A percentile compares a stretch with the other conserved stretches of the same genome.
Conservation (phyloP, 352 stramenopile species). For the Phytophthora brassicae region DNA sequence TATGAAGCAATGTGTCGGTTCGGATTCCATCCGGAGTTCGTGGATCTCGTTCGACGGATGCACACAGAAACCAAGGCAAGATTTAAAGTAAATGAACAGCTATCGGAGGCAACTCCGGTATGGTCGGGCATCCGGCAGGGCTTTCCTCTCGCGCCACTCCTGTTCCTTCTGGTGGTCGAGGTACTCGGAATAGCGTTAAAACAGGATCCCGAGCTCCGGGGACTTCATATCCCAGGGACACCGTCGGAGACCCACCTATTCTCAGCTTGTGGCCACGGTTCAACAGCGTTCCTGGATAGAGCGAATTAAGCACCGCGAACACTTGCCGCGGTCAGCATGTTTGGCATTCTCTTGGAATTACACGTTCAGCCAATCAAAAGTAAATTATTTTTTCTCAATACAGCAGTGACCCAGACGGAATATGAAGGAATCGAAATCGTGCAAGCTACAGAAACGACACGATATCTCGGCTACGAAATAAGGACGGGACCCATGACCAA, state of each 20-base stretch:
- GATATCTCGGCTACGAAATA: too few species aligned
- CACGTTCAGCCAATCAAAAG: background rate
- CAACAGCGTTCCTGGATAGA: too few species aligned
- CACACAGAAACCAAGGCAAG: background rate
- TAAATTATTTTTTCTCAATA: background rate
- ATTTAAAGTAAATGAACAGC: background rate
- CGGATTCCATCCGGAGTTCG: background rate
- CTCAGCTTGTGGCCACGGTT: too few species aligned
- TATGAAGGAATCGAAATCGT: too few species aligned
- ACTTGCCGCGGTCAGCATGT: too few species aligned
- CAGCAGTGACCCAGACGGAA: background rate
- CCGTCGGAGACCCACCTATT: too few species aligned
- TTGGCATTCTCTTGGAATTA: background rate
- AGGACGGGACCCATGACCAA: too few species aligned
- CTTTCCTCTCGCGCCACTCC: background rate
- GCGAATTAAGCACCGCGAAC: too few species aligned
- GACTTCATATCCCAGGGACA: too few species aligned
- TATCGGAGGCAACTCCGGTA: background rate
- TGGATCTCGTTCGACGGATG: background rate
- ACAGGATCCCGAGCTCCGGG: background rate
- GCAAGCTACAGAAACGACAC: background rate
- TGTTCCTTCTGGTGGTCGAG: slow-evolving; percentile 8
- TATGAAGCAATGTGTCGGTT: background rate
- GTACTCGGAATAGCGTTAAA: background rate
- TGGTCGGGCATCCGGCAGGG: slow-evolving; percentile 3